Base-by-base conservation (phyloP, 257 asterid species). In the Primulina tabacum region DNA sequence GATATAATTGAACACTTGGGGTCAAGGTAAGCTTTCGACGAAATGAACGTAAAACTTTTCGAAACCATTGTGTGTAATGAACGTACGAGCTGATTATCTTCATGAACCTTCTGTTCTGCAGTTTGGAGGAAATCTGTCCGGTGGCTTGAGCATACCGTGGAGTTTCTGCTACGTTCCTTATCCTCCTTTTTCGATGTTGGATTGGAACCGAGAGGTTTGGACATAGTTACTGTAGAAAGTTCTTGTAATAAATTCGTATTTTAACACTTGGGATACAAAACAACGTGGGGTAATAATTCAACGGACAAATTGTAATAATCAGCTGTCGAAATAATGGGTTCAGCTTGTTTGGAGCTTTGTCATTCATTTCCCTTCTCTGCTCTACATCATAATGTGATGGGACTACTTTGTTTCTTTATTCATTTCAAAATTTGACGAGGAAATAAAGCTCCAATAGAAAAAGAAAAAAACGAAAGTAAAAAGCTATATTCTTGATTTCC, bases 1-100 rank as follows among this genome's bases (percentile, higher is more conserved):
- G 97, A 91, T 78, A 94, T 90, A 80, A 94, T 91, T 6, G 88
- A 91, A 62, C 87, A 84, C 85, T 74, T 94, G 85, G 99, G 97
- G 70, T 68, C 64, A 78, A 89, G 97, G 96, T 93, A 18, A 11
- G 20, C 16, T 69, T 59, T 34, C 57, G 21, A 68, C 7, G 14
- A 53, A 4, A 33, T 64, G 30, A 17, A 72, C 24, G 20, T 34
- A 28, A 29, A 29, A 1, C 20, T 24, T 65, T 24, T 16, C 4
- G 17, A 47, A 14, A 47, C 55, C 7, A n/a, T 4, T 12, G 4
- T 14, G 5, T 35, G 47, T 33, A 33, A 21, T 62, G 14, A 34
- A 34, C 1, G 53, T 69, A 0, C 18, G n/a, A 47, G 67, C 75
- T 71, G 37, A 58, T 5, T 30, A 21, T 4, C 7, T 30, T 53